Percentiles rank a stretch among this genome's conserved stretches.
phyloP scores from a whole-genome alignment of 2,329 filamentous ascomycete species.

The Colletotrichum cordylinicola region DNA sequence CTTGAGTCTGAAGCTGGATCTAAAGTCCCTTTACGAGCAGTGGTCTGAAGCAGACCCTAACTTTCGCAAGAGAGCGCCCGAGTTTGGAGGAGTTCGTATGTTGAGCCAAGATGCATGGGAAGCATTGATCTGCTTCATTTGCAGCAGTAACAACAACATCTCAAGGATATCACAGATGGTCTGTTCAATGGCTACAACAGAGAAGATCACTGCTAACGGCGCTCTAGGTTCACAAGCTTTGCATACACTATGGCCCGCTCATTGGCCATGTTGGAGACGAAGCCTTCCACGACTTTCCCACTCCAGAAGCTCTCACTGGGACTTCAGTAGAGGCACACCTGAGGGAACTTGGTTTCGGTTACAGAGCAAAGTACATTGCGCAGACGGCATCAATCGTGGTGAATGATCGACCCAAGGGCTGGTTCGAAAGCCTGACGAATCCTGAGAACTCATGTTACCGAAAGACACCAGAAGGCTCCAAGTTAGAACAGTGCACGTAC shows the following conservation, averaged over 20 bases:
- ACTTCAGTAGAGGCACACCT: constrained; percentile 81
- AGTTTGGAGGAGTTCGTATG: constrained; percentile 91
- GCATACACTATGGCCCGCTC: constrained; percentile 80
- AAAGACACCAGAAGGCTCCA: constrained; percentile 45
- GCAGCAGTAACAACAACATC: constrained; percentile 99
- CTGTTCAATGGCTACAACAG: constrained; percentile 11
- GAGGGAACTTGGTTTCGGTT: constrained; percentile 88
- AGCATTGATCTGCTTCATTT: constrained; percentile 91
- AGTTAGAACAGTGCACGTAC: constrained; percentile 67
- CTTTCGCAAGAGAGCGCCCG: constrained; percentile 84
- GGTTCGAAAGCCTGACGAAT: constrained; percentile 82
- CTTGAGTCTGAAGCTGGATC: constrained; percentile 82
- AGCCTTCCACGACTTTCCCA: constrained; percentile 86
- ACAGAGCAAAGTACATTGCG: constrained; percentile 90
- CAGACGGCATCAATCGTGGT: constrained; percentile 81
- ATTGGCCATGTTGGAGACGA: constrained; percentile 74
- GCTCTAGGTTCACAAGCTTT: constrained; percentile 79
- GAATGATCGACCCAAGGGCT: constrained; percentile 69
- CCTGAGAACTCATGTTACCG: constrained; percentile 70
- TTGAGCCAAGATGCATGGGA: constrained; percentile 97
- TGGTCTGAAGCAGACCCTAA: constrained; percentile 89
- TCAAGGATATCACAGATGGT: constrained; percentile 95
- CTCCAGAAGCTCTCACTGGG: constrained; percentile 74
- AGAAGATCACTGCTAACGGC: background rate
- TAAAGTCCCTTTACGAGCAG: constrained; percentile 78